A percentile compares a stretch with the other conserved stretches of the same genome.
Evolutionary conservation across 2,329 filamentous ascomycete species (phyloP).

Genomic region (Macrophomina phaseolina): DNA sequence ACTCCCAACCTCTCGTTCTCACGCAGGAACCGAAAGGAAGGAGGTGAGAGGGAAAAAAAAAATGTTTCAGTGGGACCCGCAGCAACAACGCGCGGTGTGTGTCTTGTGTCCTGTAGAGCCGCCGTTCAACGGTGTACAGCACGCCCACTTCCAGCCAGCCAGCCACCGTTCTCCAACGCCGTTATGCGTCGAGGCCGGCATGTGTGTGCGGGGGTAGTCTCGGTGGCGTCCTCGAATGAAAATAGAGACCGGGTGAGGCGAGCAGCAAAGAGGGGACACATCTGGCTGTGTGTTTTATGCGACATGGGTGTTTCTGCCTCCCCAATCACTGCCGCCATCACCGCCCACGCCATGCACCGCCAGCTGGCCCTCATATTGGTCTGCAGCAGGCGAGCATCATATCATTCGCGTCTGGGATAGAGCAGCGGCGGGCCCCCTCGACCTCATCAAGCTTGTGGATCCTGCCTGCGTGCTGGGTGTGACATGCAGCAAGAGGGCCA

Average conservation of each 20-base stretch:
- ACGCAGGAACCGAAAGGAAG: neutral
- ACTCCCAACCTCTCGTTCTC: neutral
- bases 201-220: neutral
- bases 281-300: neutral
- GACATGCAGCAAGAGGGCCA: constrained; percentile 23
- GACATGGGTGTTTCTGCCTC: neutral
- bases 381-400: constrained; percentile 1
- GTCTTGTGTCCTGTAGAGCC: constrained; percentile 5
- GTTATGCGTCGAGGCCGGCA: neutral
- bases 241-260: constrained; percentile 2
- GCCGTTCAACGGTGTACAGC: constrained; percentile 9
- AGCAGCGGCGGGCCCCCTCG: neutral
- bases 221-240: neutral
- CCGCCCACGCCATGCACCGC: constrained; percentile 9
- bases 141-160: neutral
- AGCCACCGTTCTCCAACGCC: constrained; percentile 2
- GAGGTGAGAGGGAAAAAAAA: neutral
- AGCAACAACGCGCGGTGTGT: neutral
- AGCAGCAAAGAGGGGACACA: neutral
- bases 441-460: constrained; percentile 13
- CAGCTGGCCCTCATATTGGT: constrained; percentile 22
- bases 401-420: neutral
- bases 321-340: neutral
- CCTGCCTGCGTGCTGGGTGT: constrained; percentile 15
- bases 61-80: neutral